Evolutionary conservation across 2,329 filamentous ascomycete genomes (phyloP), one percentile per base, ranked within the genome.

Genomic region (Anisogramma anomala): DNA sequence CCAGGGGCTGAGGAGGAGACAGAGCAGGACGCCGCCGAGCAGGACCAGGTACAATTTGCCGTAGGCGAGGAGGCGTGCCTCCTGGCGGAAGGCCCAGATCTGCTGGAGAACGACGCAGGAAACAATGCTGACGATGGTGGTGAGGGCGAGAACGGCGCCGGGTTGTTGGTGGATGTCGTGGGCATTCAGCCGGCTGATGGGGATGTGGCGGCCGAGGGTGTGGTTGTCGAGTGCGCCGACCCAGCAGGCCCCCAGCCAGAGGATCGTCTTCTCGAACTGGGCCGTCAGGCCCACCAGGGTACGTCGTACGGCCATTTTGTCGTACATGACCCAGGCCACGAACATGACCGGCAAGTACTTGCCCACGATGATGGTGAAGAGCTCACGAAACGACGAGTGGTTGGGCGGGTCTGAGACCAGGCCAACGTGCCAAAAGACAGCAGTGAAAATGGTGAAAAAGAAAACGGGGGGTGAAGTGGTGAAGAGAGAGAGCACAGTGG

Each of bases 221-320:
- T 95, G 93, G 62, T 96, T 96, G 55, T 89, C 89, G 50, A 98
- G 64, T 1, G 85, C 81, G 13, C 88, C 91, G 28, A 95, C 77
- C 82, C 93, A 98, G 55, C 83, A 87, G 6, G 79, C 81, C 1
- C 88, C 88, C 1, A 98, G 68, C 82, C 87, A 96, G 20, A 96
- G 69, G 3, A 96, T 62, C 0, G 86, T 84, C 67, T 94, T 95
- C 55, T 94, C 89, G 32, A 94, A 53, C 56, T 94, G 89, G 0
- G 88, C 86, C 0, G 76, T 81, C 2, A 95, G 69, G 1, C 78
- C 80, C 1, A 60, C 62, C 19, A 94, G 71, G 1, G 83, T 78
- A 33, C 84, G 80, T 4, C 76, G 69, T 8, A 91, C 73, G 40
- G 78, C 76, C 69, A 88, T 88, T 58, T 83, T 87, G 56, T 80